phyloP scores from a whole-genome alignment of 2,329 filamentous ascomycete genomes.

The Triangularia setosa region DNA sequence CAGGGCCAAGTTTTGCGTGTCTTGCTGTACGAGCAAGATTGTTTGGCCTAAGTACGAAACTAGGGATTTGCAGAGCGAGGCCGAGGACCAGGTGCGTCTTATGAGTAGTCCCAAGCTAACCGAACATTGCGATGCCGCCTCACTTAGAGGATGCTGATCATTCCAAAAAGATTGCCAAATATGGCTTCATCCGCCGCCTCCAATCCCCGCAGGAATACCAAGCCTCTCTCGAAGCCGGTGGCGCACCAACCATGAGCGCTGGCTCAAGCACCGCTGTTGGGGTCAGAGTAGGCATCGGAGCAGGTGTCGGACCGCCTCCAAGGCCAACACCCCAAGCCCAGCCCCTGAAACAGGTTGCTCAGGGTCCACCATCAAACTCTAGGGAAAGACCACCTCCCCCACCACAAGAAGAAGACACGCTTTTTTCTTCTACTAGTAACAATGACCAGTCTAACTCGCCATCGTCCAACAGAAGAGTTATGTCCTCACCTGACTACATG shows the following conservation, averaged over 20 bases:
- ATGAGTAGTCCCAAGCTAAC: neutral
- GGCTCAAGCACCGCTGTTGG: neutral
- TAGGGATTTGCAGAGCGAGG: slow-evolving; percentile 25
- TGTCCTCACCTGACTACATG: slow-evolving; percentile 13
- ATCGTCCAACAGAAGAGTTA: slow-evolving; percentile 7
- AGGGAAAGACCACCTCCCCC: slow-evolving; percentile 8
- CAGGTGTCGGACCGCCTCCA: neutral
- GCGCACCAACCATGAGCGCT: neutral
- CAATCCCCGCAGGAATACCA: slow-evolving; percentile 15
- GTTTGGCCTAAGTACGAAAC: slow-evolving; percentile 26
- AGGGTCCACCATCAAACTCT: neutral
- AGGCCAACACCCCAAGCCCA: neutral
- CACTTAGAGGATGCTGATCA: neutral
- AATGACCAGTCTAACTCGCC: neutral
- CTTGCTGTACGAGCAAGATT: slow-evolving; percentile 23
- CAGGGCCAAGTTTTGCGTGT: slow-evolving; percentile 20
- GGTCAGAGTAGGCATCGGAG: neutral
- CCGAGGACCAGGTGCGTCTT: slow-evolving; percentile 19
- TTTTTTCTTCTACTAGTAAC: neutral
- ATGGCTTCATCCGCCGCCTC: slow-evolving; percentile 10
- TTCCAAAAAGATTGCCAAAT: slow-evolving; percentile 3
- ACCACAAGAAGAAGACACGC: neutral
- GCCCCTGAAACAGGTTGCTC: neutral
- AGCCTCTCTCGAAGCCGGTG: neutral
- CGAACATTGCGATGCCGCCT: neutral